Conservation (phyloP, 345 rosid genomes). For the Syzygium aromaticum region DNA sequence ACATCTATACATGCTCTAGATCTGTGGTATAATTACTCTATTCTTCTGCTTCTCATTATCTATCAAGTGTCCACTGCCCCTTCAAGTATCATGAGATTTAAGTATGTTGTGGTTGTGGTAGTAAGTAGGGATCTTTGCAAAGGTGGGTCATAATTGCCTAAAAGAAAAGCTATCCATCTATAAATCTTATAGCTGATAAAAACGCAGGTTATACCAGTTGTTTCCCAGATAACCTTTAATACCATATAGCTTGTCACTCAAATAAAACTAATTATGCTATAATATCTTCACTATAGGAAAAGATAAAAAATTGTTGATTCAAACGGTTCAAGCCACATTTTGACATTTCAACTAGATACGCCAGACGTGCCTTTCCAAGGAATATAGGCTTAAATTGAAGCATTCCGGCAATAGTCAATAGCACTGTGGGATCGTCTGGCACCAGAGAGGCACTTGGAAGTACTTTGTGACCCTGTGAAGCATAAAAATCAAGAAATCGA, state of each 20-base stretch:
- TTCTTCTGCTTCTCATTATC: background rate
- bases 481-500: constrained; percentile 76
- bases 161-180: background rate
- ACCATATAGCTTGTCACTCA: background rate
- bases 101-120: background rate
- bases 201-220: background rate
- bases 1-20: too few species aligned
- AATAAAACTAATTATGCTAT: background rate
- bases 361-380: constrained; percentile 66
- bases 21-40: background rate
- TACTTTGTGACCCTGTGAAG: constrained; percentile 83
- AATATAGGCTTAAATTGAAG: constrained; percentile 94
- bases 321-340: background rate
- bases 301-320: background rate
- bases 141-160: background rate
- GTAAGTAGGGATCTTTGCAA: background rate
- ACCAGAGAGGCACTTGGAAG: constrained; percentile 92
- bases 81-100: background rate
- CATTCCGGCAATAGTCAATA: constrained; percentile 96
- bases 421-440: constrained; percentile 93
- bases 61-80: background rate
- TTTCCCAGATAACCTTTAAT: background rate
- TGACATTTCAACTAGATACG: background rate
- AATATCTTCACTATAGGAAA: background rate
- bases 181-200: background rate